phyloP scores from a whole-genome alignment of 1,284 basidiomycete species.

The Ustilago loliicola region DNA sequence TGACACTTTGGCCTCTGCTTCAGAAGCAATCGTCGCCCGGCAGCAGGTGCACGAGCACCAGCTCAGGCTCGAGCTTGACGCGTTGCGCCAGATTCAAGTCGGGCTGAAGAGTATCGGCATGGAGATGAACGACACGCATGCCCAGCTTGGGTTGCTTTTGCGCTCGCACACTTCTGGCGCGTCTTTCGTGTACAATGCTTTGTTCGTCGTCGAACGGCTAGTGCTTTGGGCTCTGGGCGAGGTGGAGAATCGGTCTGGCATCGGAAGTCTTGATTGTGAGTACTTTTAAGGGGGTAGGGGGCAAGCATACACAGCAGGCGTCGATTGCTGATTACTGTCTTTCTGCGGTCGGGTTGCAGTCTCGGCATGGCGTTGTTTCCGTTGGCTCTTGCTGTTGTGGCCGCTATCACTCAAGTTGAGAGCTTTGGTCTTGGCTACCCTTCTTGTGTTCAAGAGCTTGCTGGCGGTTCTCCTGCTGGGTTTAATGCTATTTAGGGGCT shows the following conservation, averaged over 20 bases:
- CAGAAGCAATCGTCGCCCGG: constrained; percentile 2
- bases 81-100: constrained; percentile 11
- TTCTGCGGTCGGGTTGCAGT: background rate
- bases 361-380: constrained; percentile 13
- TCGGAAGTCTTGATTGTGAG: constrained; percentile 11
- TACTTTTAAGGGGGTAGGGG: background rate
- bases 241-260: background rate
- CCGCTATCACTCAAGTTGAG: constrained; percentile 14
- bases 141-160: constrained; percentile 3
- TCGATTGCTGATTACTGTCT: background rate
- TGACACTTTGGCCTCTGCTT: constrained; percentile 4
- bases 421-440: background rate
- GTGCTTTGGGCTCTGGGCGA: constrained; percentile 11
- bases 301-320: too few species aligned
- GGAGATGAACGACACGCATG: constrained; percentile 13
- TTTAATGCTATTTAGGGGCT: background rate
- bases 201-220: constrained; percentile 15
- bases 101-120: constrained; percentile 2
- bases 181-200: background rate
- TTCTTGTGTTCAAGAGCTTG: constrained; percentile 1
- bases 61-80: constrained; percentile 5
- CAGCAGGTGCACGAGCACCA: constrained; percentile 14
- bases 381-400: constrained; percentile 19
- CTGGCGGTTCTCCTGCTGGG: constrained; percentile 9
- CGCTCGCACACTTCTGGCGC: constrained; percentile 4